Evolutionary conservation across 306 rosid species (phyloP).

Genomic region (Casuarina cunninghamiana): DNA sequence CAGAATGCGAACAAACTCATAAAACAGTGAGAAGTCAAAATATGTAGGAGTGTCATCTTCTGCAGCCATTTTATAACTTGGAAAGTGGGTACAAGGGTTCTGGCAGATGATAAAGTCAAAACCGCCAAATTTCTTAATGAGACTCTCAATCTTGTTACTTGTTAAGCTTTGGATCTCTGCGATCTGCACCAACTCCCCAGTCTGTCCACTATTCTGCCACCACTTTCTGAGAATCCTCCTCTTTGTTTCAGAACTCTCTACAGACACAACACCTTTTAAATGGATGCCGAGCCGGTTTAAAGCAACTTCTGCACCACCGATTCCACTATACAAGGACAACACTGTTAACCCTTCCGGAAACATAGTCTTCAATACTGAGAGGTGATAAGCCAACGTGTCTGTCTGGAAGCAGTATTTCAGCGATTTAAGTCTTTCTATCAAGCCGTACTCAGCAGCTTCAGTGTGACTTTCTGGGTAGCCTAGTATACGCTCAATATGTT

Average conservation of each 20-base stretch:
- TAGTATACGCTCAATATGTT: constrained; percentile 61
- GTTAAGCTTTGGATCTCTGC: constrained; percentile 71
- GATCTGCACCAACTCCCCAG: constrained; percentile 67
- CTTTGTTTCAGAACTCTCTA: constrained; percentile 62
- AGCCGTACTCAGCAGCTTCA: constrained; percentile 38
- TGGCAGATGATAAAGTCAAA: constrained; percentile 79
- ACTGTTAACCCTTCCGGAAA: constrained; percentile 69
- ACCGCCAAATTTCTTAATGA: constrained; percentile 51
- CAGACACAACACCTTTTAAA: constrained; percentile 68
- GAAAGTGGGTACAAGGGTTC: constrained; percentile 45
- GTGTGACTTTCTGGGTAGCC: constrained; percentile 85
- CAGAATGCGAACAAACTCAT: constrained; percentile 74
- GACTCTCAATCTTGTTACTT: constrained; percentile 50
- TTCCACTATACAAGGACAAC: constrained; percentile 71
- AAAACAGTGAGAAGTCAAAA: constrained; percentile 62
- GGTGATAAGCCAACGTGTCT: constrained; percentile 77
- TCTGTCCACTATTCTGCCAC: constrained; percentile 72
- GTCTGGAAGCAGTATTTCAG: constrained; percentile 78
- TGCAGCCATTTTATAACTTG: constrained; percentile 29
- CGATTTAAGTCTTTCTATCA: constrained; percentile 54
- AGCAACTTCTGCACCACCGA: constrained; percentile 88
- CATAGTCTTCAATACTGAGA: constrained; percentile 63
- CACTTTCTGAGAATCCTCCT: constrained; percentile 74
- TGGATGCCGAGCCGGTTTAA: constrained; percentile 71
- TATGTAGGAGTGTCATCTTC: constrained; percentile 33